Evolutionary conservation across 805 yeast species (phyloP), one percentile per base, ranked within the genome.

Genomic region (Starmerella asiatica): DNA sequence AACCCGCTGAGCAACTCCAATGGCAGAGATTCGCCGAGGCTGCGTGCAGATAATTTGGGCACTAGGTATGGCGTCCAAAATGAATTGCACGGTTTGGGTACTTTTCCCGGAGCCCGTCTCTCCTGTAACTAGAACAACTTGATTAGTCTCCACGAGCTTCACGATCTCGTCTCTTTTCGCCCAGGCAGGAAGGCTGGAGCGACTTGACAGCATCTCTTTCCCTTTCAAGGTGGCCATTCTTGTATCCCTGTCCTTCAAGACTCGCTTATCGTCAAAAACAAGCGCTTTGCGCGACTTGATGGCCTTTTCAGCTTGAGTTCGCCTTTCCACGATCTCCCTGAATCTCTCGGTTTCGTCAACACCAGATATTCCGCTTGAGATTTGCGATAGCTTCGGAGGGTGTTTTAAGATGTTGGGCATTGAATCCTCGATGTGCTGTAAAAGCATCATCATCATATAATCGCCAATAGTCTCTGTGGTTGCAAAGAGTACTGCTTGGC

Each of bases 51-150:
- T 63, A 4, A 88, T 79, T 19, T 60, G 34, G 36, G 71, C 66
- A 15, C 36, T 41, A 0, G 59, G 53, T 43, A 82, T 52, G 29
- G 75, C 66, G 56, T 88, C 97, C 15, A 88, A 60, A 17, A 88
- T 64, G 49, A 85, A 88, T 56, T 88, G 98, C 5, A 84, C 94
- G 4, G 83, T 74, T 56, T 88, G 98, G 0, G 98, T 88, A 1
- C 95, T 83, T 55, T 88, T 88, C 50, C 97, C 97, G 1, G 96
- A 86, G 51, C 97, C 97, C 0, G 97, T 88, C 57, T 91, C 98
- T 56, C 97, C 98, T 2, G 97, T 88, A 28, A 88, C 70, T 26
- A 88, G 61, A 7, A 81, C 75, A 4, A 84, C 79, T 46, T 73
- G 73, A 53, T 80, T 71, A 0, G 63, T 44, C 21, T 67, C 64